These are phyloP conservation scores for Phytophthora ramorum DNA, from an alignment of 352 stramenopile genomes.

Conservation along the genomic window DNA sequence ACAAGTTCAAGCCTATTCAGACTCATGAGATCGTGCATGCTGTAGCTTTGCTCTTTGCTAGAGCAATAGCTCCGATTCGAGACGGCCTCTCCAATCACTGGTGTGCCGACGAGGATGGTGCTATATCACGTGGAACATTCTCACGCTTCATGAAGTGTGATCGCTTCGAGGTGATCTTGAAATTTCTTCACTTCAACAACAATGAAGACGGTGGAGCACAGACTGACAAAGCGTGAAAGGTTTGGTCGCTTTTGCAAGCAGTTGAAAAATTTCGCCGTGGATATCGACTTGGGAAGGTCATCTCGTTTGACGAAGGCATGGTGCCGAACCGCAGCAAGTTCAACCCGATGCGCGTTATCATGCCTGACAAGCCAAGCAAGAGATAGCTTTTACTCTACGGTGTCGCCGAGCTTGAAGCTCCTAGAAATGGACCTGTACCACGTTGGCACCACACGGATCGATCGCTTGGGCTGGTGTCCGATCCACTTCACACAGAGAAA, in stretches of 20 bases:
- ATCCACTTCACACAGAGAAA: constrained; percentile 23
- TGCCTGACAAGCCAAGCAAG: constrained; percentile 27
- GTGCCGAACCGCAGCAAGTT: constrained; percentile 22
- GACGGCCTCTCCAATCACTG: constrained; percentile 16
- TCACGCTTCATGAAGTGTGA: constrained; percentile 22
- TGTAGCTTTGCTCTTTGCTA: constrained; percentile 10
- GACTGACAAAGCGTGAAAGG: constrained; percentile 21
- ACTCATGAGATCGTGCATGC: constrained; percentile 23
- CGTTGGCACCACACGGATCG: constrained; percentile 12
- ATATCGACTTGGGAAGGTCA: constrained; percentile 15
- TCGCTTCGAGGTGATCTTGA: constrained; percentile 20
- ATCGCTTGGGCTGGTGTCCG: constrained; percentile 16
- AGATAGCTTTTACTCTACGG: constrained; percentile 19
- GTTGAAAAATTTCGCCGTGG: constrained; percentile 29
- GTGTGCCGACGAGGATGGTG: constrained; percentile 8
- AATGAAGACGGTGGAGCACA: not conserved
- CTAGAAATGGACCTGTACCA: constrained; percentile 15
- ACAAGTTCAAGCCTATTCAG: constrained; percentile 17
- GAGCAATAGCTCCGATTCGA: constrained; percentile 8
- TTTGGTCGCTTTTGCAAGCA: constrained; percentile 17
- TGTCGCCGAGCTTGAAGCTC: constrained; percentile 18
- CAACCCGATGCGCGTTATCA: constrained; percentile 31
- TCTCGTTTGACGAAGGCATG: constrained; percentile 35
- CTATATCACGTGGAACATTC: constrained; percentile 25
- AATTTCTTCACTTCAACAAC: constrained; percentile 34